Evolutionary conservation across 2,329 filamentous ascomycete species (phyloP).

Genomic region (Didymosphaeria variabile): DNA sequence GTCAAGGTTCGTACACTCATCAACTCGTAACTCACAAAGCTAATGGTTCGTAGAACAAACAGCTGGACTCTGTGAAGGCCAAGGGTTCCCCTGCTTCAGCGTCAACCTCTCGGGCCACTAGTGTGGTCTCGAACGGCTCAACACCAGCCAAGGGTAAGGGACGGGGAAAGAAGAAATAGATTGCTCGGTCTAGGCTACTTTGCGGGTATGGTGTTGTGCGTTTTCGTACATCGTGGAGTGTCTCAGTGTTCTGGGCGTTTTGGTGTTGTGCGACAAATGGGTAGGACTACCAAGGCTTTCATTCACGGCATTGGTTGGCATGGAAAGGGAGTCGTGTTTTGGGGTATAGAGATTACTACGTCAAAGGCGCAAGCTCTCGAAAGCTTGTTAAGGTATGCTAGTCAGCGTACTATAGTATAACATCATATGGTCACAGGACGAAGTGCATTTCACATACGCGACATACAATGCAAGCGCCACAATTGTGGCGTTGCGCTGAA

Average conservation of each 20-base stretch:
- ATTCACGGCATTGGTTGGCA: conserved; percentile 12
- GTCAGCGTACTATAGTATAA: not conserved
- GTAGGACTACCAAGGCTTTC: conserved; percentile 1
- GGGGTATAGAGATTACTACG: not conserved
- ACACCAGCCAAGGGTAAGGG: conserved; percentile 56
- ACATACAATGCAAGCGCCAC: not conserved
- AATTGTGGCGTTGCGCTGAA: not conserved
- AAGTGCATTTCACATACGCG: not conserved
- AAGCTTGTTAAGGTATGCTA: not conserved
- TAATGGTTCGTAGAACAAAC: conserved; percentile 77
- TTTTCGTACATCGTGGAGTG: not conserved
- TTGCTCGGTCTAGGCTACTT: not conserved
- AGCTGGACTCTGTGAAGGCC: conserved; percentile 86
- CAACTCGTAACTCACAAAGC: conserved; percentile 7
- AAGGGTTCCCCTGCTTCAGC: conserved; percentile 77
- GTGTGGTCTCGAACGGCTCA: conserved; percentile 80
- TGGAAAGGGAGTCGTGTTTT: not conserved
- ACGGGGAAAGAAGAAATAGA: conserved; percentile 61
- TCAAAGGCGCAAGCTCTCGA: not conserved
- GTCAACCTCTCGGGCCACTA: conserved; percentile 83
- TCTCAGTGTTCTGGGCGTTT: conserved; percentile 9
- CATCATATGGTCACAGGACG: not conserved
- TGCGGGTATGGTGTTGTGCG: not conserved
- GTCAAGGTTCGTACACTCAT: conserved; percentile 74
- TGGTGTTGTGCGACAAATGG: conserved; percentile 12